These are phyloP conservation scores for Pisolithus sp. DNA, from an alignment of 768 basidiomycete genomes.

Conservation along the genomic window DNA sequence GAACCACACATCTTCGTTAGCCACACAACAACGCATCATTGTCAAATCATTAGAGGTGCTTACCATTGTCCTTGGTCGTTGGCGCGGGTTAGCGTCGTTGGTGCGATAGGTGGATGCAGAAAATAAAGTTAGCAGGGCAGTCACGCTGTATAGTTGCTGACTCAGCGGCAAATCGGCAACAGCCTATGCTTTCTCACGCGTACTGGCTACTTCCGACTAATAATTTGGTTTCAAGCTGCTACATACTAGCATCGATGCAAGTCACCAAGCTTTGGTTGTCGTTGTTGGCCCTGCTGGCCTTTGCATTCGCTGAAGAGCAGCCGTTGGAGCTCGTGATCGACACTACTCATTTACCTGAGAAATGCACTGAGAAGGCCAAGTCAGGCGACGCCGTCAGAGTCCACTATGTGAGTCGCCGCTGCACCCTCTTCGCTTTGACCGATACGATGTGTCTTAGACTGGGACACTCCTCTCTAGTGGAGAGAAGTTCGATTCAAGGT, in stretches of 20 bases:
- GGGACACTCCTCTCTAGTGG: slow-evolving; percentile 74
- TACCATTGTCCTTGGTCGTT: slow-evolving; percentile 43
- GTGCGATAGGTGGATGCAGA: slow-evolving; percentile 4
- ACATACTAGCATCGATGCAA: slow-evolving; percentile 37
- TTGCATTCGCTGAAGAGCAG: slow-evolving; percentile 41
- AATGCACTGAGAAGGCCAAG: slow-evolving; percentile 48
- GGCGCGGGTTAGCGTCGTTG: slow-evolving; percentile 26
- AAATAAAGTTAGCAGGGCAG: slow-evolving; percentile 30
- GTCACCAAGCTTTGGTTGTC: slow-evolving; percentile 42
- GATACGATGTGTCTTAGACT: slow-evolving; percentile 41
- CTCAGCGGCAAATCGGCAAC: slow-evolving; percentile 18
- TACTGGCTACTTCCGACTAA: not conserved
- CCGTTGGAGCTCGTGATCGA: slow-evolving; percentile 58
- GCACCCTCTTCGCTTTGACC: not conserved
- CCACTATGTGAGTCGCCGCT: slow-evolving; percentile 59
- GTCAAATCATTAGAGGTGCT: slow-evolving; percentile 18
- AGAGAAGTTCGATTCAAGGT: slow-evolving; percentile 88
- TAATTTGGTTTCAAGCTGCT: not conserved
- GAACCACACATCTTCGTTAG: slow-evolving; percentile 1
- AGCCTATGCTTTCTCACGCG: slow-evolving; percentile 3
- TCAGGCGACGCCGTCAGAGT: slow-evolving; percentile 63
- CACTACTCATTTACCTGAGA: slow-evolving; percentile 50
- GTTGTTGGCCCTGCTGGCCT: slow-evolving; percentile 39
- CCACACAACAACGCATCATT: slow-evolving; percentile 1
- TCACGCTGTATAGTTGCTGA: slow-evolving; percentile 38